These are phyloP conservation scores for Penicillium occitanis DNA, from an alignment of 2,329 filamentous ascomycete species.

Conservation along the genomic window DNA sequence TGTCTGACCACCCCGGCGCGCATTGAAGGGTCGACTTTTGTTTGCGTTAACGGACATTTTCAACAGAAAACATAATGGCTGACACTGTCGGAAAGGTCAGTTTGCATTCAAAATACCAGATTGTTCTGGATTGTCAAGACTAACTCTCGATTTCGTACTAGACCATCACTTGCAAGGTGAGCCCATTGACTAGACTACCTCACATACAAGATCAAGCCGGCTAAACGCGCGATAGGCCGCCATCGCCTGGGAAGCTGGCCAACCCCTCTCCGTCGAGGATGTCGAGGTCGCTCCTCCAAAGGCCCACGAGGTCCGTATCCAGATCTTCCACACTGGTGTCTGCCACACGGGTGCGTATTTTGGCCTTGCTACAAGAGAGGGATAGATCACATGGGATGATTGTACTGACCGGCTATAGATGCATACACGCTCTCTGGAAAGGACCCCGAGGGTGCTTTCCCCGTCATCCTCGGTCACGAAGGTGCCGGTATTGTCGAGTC, in stretches of 20 bases:
- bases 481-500: constrained; percentile 91
- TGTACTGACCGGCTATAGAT: constrained; percentile 53
- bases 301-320: constrained; percentile 92
- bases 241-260: constrained; percentile 94
- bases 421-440: constrained; percentile 95
- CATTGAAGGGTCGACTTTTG: background rate
- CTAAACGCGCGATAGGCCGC: constrained; percentile 62
- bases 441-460: constrained; percentile 93
- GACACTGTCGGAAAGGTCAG: constrained; percentile 58
- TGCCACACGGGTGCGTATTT: constrained; percentile 80
- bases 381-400: background rate
- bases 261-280: constrained; percentile 85
- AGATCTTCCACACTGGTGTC: constrained; percentile 97
- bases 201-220: constrained; percentile 13
- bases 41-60: background rate
- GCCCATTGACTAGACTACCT: constrained; percentile 1
- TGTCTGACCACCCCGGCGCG: constrained; percentile 8
- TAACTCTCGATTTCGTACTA: constrained; percentile 38
- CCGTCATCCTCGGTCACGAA: constrained; percentile 84
- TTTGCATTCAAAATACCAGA: background rate
- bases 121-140: background rate
- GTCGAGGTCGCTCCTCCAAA: constrained; percentile 86
- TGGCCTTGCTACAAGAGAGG: background rate
- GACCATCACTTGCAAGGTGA: constrained; percentile 87
- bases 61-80: constrained; percentile 44